phyloP scores from a whole-genome alignment of 2,329 filamentous ascomycete genomes.

The Periconia macrospinosa region DNA sequence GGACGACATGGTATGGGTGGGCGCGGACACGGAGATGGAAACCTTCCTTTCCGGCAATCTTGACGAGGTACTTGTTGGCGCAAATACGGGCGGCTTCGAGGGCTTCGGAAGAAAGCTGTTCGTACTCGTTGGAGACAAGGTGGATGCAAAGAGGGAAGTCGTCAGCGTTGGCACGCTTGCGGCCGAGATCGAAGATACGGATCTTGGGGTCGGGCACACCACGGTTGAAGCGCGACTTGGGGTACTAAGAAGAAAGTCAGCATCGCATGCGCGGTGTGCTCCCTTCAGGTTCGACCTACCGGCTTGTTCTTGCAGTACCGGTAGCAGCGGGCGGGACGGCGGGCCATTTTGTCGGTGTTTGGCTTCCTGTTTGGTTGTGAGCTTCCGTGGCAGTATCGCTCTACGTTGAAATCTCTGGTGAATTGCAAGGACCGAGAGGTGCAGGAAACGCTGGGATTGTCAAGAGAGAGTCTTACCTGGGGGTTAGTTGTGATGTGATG shows the following conservation, averaged over 20 bases:
- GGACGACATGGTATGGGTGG: conserved; percentile 99
- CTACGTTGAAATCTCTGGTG: background rate
- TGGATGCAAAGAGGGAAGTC: conserved; percentile 98
- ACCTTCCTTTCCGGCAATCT: conserved; percentile 70
- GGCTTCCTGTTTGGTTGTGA: conserved; percentile 34
- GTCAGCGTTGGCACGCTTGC: conserved; percentile 98
- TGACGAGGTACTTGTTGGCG: conserved; percentile 94
- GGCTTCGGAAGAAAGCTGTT: conserved; percentile 99
- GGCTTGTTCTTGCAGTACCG: conserved; percentile 99
- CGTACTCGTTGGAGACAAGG: conserved; percentile 99
- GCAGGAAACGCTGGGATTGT: background rate
- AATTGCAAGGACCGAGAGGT: background rate
- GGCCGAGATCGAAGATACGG: conserved; percentile 98
- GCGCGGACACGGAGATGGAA: conserved; percentile 76
- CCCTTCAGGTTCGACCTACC: conserved; percentile 38
- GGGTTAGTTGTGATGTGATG: conserved; percentile 29
- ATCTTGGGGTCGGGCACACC: conserved; percentile 85
- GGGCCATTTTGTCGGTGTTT: conserved; percentile 85
- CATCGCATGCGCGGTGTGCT: conserved; percentile 26
- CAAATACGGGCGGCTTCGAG: conserved; percentile 99
- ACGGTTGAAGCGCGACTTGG: conserved; percentile 99
- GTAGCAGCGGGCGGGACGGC: conserved; percentile 99
- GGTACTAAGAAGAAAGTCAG: conserved; percentile 69
- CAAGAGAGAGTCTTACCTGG: conserved; percentile 25
- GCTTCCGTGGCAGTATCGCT: background rate